Conservation (phyloP, 768 basidiomycete species). For the Neoboletus brunneissimus region DNA sequence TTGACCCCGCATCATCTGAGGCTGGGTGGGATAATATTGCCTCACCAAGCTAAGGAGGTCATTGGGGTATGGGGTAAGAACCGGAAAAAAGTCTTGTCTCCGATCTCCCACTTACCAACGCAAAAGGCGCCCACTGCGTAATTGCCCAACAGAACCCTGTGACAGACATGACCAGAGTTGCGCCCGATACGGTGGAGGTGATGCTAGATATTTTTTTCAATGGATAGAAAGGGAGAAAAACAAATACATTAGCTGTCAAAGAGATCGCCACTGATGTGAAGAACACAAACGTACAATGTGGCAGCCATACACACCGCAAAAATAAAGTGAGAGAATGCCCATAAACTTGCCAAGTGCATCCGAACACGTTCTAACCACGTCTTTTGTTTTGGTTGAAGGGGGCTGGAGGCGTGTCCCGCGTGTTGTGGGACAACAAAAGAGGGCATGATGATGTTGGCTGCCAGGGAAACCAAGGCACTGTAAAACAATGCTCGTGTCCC, state of each 20-base stretch:
- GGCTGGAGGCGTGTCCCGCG: conserved; percentile 10
- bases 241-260: conserved; percentile 10
- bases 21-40: conserved; percentile 72
- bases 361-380: conserved; percentile 44
- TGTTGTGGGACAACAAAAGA: conserved; percentile 44
- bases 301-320: conserved; percentile 77
- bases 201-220: conserved; percentile 47
- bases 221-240: conserved; percentile 3
- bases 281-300: conserved; percentile 65
- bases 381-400: conserved; percentile 17
- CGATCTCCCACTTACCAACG: conserved; percentile 54
- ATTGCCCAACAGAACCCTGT: conserved; percentile 94
- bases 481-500: conserved; percentile 84
- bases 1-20: conserved; percentile 34
- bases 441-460: conserved; percentile 69
- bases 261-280: conserved; percentile 13
- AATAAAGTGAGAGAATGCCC: conserved; percentile 74
- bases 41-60: conserved; percentile 63
- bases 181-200: conserved; percentile 63
- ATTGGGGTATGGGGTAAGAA: conserved; percentile 21
- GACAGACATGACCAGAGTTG: conserved; percentile 71
- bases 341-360: conserved; percentile 65
- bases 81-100: neutral
- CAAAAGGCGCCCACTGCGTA: conserved; percentile 90
- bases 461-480: conserved; percentile 66